Conservation (phyloP, 176 grass and related monocot genomes). For the Rhipidocladum racemiflorum region DNA sequence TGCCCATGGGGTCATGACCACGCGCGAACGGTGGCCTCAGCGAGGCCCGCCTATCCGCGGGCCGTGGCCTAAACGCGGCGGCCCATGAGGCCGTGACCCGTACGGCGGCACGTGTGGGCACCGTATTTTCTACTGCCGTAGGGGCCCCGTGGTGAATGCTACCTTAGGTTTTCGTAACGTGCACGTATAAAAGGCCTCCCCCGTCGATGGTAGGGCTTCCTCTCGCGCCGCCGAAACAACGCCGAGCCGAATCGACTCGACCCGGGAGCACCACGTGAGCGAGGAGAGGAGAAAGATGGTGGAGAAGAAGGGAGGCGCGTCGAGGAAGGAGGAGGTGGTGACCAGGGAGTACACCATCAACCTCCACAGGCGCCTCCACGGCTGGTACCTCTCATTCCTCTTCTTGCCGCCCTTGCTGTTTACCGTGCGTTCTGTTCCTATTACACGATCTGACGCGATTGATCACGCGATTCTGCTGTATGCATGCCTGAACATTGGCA, state of each 20-base stretch:
- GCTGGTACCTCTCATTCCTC: conserved; percentile 45
- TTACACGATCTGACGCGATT: neutral
- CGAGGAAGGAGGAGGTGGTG: conserved; percentile 78
- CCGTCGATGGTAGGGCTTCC: conserved; percentile 24
- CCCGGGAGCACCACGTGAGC: neutral
- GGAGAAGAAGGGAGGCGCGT: conserved; percentile 54
- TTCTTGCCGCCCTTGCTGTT: neutral
- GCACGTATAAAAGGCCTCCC: conserved; percentile 16
- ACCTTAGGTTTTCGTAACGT: neutral
- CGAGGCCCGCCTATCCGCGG: too few relatives aligned
- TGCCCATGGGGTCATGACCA: too few relatives aligned
- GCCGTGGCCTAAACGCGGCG: neutral
- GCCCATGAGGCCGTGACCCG: neutral
- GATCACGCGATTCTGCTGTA: neutral
- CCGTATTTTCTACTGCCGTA: neutral
- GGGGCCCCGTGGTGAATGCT: neutral
- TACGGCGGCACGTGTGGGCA: too few relatives aligned
- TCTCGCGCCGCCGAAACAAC: conserved; percentile 39
- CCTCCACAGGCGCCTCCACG: conserved; percentile 90
- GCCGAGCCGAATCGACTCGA: neutral
- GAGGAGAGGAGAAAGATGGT: conserved; percentile 44
- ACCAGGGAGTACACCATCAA: conserved; percentile 83
- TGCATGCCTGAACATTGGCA: neutral
- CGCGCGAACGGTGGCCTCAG: too few relatives aligned
- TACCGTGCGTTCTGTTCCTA: neutral